Evolutionary conservation across 2,329 filamentous ascomycete species (phyloP), one percentile per base, ranked within the genome.

Genomic region (Chaetothyriales sp.): DNA sequence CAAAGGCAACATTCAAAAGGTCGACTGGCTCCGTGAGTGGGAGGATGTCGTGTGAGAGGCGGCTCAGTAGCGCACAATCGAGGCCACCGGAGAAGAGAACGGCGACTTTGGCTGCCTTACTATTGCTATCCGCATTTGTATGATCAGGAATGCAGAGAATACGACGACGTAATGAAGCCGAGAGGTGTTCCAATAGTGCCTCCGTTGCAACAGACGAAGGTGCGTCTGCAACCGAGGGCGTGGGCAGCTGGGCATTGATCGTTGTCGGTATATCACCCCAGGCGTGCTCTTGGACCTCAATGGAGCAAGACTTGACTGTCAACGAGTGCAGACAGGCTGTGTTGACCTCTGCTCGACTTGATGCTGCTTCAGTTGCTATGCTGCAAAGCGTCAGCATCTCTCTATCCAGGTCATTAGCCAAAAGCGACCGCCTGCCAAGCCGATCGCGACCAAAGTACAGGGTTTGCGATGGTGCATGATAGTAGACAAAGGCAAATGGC

Each of bases 1-100:
- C 86, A 61, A 98, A 98, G 0, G 90, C 92, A 45, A 98, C 90
- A 58, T 98, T 98, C 56, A 98, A 75, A 7, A 98, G 73, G 62
- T 96, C 92, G 54, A 98, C 81, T 1, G 76, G 71, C 60, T 93
- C 81, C 3, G 74, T 67, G 0, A 63, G 12, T 0, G 85, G 84
- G 1, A 96, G 64, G 2, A 93, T 67, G 10, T 94, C 83, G 63
- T 95, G 85, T 9, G 78, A 73, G 20, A 96, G 68, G 44, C 88
- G 79, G 19, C 90, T 90, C 47, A 98, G 73, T 0, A 95, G 73
- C 0, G 89, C 90, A 63, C 92, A 96, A 65, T 98, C 92, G 5
- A 98, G 75, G 0, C 92, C 92, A 1, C 92, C 92, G 0, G 92
- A 98, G 65, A 96, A 98, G 0, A 98, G 72, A 1, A 98, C 73